Evolutionary conservation across 352 stramenopile genomes (phyloP), one percentile per base, ranked within the genome.

Genomic region (Plasmopara halstedii): DNA sequence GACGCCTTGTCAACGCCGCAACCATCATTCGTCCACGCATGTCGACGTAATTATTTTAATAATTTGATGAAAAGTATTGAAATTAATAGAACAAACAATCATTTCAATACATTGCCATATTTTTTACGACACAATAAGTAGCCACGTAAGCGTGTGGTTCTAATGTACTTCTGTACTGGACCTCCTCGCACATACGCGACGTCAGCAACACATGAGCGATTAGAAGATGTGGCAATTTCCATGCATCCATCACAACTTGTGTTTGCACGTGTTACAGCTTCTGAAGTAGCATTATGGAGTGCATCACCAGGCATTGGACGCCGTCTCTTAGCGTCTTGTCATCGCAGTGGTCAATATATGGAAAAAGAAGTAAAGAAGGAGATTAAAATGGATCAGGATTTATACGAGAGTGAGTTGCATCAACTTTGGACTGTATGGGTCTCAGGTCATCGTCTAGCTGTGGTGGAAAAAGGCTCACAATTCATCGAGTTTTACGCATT

Each of bases 91-190:
- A 13, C 5, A 39, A 39, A 23, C 26, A 31, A 11, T 31, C 6
- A 31, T 31, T 31, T 11, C 26, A 31, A 31, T 31, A 11, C 26
- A 6, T 6, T 11, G 26, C 13, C 31, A 35, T 14, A 15, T 18
- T 35, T 35, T 8, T 7, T 35, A 18, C 33, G 39, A 35, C 34
- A 6, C 31, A 40, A 31, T 31, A 15, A 41, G 18, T 32, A 33
- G 37, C 27, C 55, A 63, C 54, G 54, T 58, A 50, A 22, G 19
- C 33, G 38, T 11, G n/a, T 22, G 39, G 8, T 35, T 19, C 14
- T 20, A 29, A 89, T 90, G 75, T 80, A 74, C 61, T 87, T 88
- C 56, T 79, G 70, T 53, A 79, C 58, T 44, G 78, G 78, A 2
- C 78, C 78, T 14, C 78, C 78, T 49, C 78, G 73, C 49, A 64